Evolutionary conservation across 2,329 filamentous ascomycete genomes (phyloP), one percentile per base, ranked within the genome.

Genomic region (Sclerotinia spermophila): DNA sequence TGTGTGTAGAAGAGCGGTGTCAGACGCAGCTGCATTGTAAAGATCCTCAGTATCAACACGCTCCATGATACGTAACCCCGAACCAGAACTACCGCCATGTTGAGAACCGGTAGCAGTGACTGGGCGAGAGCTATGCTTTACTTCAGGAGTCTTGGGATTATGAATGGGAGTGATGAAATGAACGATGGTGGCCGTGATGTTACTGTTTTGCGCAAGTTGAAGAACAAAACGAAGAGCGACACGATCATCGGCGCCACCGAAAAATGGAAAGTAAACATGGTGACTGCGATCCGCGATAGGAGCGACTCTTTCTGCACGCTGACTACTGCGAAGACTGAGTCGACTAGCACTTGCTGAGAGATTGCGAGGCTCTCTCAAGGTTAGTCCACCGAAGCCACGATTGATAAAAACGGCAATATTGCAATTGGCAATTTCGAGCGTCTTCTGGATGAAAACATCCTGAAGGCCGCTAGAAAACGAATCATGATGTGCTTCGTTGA

Each of bases 261-360:
- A 90, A 81, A 93, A 98, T 0, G 94, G 91, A 68, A 97, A 84
- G 79, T 97, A 94, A 74, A 98, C 86, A 78, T 95, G 93, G 78
- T 97, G 93, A 48, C 88, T 89, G 72, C 89, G 90, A 76, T 92
- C 87, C 8, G 84, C 83, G 7, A 89, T 84, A 0, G 90, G 88
- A 0, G 86, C 82, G 30, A 86, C 81, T 0, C 85, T 82, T 17
- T 87, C 81, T 68, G 91, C 87, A n/a, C 83, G 82, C 44, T 85
- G 81, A 74, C 87, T 88, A 72, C 86, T 84, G 62, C 69, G 65
- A 33, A 92, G 80, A 48, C 90, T 92, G 62, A 89, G 77, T 8
- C 83, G 82, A 71, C 89, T 89, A 56, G 84, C 73, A 6, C 82
- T 85, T 10, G 85, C 84, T 66, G 79, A 80, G 24, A 79, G 75